Conservation (phyloP, 2,329 filamentous ascomycete genomes). For the Fusarium transvaalense region DNA sequence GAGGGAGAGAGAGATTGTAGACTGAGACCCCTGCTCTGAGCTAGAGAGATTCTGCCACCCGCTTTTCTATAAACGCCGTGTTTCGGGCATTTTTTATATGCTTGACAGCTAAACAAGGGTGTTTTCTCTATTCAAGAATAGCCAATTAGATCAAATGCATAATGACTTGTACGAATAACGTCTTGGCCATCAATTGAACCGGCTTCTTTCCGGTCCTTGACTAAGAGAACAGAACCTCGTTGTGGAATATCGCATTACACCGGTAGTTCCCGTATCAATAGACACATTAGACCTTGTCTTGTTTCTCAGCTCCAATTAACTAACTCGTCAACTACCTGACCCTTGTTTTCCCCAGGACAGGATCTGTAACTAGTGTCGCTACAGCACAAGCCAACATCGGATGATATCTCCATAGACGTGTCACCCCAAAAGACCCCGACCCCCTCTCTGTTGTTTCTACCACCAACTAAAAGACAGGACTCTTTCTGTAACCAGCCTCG, state of each 20-base stretch:
- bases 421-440: slow-evolving; percentile 34
- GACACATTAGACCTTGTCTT: slow-evolving; percentile 2
- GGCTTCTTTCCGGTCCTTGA: background rate
- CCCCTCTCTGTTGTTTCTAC: slow-evolving; percentile 16
- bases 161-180: background rate
- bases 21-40: slow-evolving; percentile 23
- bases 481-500: slow-evolving; percentile 1
- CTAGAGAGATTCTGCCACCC: slow-evolving; percentile 29
- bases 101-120: background rate
- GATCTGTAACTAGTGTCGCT: slow-evolving; percentile 35
- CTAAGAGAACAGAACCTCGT: background rate
- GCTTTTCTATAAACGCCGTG: slow-evolving; percentile 29
- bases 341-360: slow-evolving; percentile 31
- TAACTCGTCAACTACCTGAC: background rate
- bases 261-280: slow-evolving; percentile 12
- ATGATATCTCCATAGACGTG: slow-evolving; percentile 47
- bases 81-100: slow-evolving; percentile 12
- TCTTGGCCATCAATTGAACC: slow-evolving; percentile 6
- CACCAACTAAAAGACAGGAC: background rate
- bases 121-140: background rate
- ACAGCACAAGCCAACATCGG: slow-evolving; percentile 46
- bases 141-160: background rate
- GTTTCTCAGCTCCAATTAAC: slow-evolving; percentile 17
- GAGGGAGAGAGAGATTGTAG: background rate
- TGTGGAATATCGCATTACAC: background rate